Evolutionary conservation across 2,329 filamentous ascomycete species (phyloP).

Genomic region (Juglanconis sp.): DNA sequence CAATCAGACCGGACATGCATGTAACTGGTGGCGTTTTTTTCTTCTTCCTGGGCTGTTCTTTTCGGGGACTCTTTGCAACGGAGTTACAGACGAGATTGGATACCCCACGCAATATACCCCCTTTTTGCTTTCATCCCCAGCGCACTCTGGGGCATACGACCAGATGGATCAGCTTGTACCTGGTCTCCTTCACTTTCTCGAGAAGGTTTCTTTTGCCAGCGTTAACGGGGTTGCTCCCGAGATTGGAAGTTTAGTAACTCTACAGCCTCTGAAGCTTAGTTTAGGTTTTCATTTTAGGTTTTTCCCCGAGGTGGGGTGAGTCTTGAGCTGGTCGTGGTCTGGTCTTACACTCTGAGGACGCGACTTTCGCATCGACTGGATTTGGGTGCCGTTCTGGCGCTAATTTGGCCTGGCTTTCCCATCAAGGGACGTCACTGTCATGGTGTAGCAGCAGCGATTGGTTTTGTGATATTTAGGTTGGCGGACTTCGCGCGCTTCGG

Average conservation of each 20-base stretch:
- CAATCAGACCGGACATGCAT: slow-evolving; percentile 10
- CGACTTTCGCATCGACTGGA: too few species aligned
- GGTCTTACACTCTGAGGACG: too few species aligned
- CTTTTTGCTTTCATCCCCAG: background rate
- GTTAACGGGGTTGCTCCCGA: background rate
- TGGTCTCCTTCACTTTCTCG: background rate
- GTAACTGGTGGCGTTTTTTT: background rate
- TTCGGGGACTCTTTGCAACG: background rate
- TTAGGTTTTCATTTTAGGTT: background rate
- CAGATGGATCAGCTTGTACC: background rate
- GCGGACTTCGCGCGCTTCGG: too few species aligned
- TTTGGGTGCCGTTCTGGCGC: background rate
- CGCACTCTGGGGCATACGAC: background rate
- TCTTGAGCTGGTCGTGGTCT: too few species aligned
- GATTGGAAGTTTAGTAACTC: background rate
- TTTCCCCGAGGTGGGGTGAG: too few species aligned
- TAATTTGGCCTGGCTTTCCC: background rate
- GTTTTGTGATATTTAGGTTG: background rate
- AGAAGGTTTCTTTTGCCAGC: background rate
- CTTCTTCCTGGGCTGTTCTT: background rate
- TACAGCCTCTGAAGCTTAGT: background rate
- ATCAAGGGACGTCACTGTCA: slow-evolving; percentile 7
- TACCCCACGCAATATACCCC: background rate
- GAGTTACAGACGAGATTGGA: background rate
- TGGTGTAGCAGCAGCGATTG: background rate